Evolutionary conservation across 352 stramenopile species (phyloP).

Genomic region (Phytopythium sindhum): DNA sequence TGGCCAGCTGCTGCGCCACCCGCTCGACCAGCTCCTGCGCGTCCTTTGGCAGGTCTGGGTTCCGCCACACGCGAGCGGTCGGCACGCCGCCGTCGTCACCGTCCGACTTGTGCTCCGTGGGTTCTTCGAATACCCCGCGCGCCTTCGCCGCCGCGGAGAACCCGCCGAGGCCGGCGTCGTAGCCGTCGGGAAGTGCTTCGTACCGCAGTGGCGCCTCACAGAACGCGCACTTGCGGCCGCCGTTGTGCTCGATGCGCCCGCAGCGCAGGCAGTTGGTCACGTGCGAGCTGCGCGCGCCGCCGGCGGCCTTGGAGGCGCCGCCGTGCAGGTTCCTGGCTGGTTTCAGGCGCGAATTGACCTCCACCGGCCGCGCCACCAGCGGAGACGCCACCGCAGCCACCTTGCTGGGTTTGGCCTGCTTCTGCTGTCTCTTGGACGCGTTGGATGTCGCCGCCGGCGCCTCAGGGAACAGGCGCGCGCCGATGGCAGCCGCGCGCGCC

Average conservation of each 20-base stretch:
- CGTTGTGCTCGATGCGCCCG: conserved; percentile 65
- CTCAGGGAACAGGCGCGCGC: conserved; percentile 34
- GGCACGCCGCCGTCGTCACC: background rate
- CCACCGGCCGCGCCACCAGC: conserved; percentile 36
- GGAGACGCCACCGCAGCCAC: background rate
- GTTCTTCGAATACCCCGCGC: conserved; percentile 7
- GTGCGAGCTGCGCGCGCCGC: conserved; percentile 35
- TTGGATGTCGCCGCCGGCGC: conserved; percentile 6
- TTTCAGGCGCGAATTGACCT: conserved; percentile 48
- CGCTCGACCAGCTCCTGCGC: conserved; percentile 47
- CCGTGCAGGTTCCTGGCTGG: conserved; percentile 25
- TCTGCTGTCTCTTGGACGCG: background rate
- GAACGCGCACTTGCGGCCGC: conserved; percentile 44
- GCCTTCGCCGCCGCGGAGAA: background rate
- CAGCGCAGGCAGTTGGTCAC: conserved; percentile 76
- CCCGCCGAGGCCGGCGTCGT: conserved; percentile 17
- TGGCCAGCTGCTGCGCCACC: conserved; percentile 41
- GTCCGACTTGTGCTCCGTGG: background rate
- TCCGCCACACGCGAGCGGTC: conserved; percentile 29
- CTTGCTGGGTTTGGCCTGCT: background rate
- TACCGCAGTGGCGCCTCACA: conserved; percentile 60
- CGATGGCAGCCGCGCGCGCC: conserved; percentile 44
- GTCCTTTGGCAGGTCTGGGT: conserved; percentile 53
- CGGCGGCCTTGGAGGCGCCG: background rate
- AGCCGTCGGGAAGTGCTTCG: conserved; percentile 33